Conservation (phyloP, 805 yeast species). For the Kluyveromyces aestuarii region DNA sequence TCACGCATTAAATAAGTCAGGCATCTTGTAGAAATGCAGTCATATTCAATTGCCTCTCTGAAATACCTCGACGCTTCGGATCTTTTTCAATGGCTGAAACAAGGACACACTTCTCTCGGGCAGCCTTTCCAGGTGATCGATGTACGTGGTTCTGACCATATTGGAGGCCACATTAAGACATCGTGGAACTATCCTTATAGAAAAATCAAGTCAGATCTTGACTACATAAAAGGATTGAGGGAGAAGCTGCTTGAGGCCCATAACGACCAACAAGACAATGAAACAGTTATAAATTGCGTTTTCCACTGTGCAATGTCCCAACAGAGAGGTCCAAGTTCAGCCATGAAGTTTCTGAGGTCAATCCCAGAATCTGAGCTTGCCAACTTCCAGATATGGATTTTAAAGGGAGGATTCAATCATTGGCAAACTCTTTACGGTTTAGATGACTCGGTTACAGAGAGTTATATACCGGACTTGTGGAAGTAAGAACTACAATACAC, state of each 20-base stretch:
- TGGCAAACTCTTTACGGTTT: conserved; percentile 77
- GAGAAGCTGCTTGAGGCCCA: conserved; percentile 25
- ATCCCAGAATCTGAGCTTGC: conserved; percentile 20
- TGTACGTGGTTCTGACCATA: conserved; percentile 74
- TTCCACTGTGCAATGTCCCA: conserved; percentile 91
- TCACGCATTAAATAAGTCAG: neutral
- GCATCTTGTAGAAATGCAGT: conserved; percentile 2
- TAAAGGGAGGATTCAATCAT: conserved; percentile 74
- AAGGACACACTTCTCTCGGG: conserved; percentile 12
- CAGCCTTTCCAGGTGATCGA: conserved; percentile 46
- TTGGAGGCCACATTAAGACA: conserved; percentile 45
- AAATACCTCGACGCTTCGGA: conserved; percentile 20
- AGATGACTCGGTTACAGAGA: conserved; percentile 56
- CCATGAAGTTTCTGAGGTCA: conserved; percentile 45
- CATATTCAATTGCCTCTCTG: conserved; percentile 15
- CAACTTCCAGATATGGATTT: conserved; percentile 50
- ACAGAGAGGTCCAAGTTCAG: conserved; percentile 85
- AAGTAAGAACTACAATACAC: conserved; percentile 8
- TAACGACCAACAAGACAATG: conserved; percentile 8
- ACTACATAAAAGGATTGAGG: conserved; percentile 43
- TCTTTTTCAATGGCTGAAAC: conserved; percentile 19
- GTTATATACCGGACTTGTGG: conserved; percentile 40
- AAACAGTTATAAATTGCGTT: conserved; percentile 33
- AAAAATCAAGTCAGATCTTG: conserved; percentile 44
- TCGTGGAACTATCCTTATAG: conserved; percentile 22